phyloP scores from a whole-genome alignment of 129 eudicot genomes.

The Pittosporum tobira region DNA sequence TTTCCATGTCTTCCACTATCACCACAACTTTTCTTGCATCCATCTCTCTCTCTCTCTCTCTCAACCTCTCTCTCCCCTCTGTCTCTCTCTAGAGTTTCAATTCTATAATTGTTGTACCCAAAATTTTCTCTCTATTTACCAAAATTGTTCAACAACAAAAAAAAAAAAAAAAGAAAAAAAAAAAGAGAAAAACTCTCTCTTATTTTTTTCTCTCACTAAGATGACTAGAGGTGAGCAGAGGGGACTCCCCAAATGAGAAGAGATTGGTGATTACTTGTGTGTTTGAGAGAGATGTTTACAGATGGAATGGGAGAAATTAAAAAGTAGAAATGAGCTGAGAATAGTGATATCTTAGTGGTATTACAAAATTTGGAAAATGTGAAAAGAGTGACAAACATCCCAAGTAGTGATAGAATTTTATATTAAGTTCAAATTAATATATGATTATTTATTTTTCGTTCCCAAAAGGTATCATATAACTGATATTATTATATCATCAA shows the following conservation, averaged over 20 bases:
- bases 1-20: conserved; percentile 74
- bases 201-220: background rate
- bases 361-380: background rate
- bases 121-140: background rate
- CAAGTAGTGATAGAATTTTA: no score
- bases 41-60: conserved; percentile 33
- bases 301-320: background rate
- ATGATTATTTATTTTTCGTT: no score
- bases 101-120: background rate
- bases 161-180: no score
- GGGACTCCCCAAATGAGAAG: conserved; percentile 2
- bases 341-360: conserved; percentile 12
- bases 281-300: no score
- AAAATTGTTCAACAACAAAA: no score
- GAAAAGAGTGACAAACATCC: conserved; percentile 7
- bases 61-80: background rate
- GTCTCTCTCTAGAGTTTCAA: background rate
- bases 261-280: no score
- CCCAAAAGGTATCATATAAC: no score
- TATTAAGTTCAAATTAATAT: no score
- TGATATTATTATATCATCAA: no score
- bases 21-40: conserved; percentile 67
- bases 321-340: background rate
- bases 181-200: no score
- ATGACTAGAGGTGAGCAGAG: background rate